phyloP scores from a whole-genome alignment of 192 early-diverging fungal genomes.

The Cetraspora pellucida region DNA sequence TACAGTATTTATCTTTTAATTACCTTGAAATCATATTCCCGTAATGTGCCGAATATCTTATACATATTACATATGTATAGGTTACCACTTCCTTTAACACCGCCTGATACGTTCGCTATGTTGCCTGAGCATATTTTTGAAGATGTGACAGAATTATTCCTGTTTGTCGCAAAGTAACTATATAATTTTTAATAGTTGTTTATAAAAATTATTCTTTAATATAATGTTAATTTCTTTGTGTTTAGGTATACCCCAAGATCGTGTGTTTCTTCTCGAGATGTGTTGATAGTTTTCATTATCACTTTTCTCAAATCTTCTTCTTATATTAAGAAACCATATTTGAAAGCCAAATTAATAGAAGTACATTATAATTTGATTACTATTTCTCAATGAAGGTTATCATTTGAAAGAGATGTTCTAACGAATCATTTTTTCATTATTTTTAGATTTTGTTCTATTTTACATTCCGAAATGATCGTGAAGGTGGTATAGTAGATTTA shows the following conservation, averaged over 20 bases:
- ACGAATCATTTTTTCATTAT: conserved; percentile 29
- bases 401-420: too few species aligned
- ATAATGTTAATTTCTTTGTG: conserved; percentile 24
- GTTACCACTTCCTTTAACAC: conserved; percentile 58
- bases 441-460: conserved; percentile 78
- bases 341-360: conserved; percentile 94
- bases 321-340: conserved; percentile 91
- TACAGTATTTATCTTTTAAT: conserved; percentile 8
- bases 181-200: conserved; percentile 30
- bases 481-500: conserved; percentile 61
- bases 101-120: conserved; percentile 65
- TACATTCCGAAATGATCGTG: conserved; percentile 61
- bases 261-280: conserved; percentile 43
- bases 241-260: conserved; percentile 48
- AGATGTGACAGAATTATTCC: conserved; percentile 82
- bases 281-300: conserved; percentile 71
- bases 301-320: conserved; percentile 75
- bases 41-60: background rate
- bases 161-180: conserved; percentile 67
- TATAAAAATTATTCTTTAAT: background rate
- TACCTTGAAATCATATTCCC: too few species aligned
- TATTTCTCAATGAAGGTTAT: conserved; percentile 19
- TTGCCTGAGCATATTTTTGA: conserved; percentile 94
- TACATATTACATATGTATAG: conserved; percentile 26
- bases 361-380: conserved; percentile 46